A percentile compares a stretch with the other conserved stretches of the same genome.
Evolutionary conservation across 139 green algal genomes (phyloP).

Genomic region (Chlamydomonas urium): DNA sequence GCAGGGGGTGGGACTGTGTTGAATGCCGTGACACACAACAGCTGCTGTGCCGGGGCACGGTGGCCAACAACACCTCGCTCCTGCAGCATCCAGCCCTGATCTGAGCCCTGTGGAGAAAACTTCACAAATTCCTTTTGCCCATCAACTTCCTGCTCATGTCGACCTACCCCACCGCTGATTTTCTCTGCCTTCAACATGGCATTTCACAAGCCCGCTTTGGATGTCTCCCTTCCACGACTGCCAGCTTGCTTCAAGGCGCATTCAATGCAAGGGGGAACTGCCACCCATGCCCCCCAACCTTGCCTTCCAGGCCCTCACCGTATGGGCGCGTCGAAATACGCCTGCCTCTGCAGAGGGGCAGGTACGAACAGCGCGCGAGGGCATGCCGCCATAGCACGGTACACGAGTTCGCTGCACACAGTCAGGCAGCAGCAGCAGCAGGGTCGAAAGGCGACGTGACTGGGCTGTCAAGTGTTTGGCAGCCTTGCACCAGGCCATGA

Average conservation of each 20-base stretch:
- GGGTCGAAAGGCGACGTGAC: too few species aligned
- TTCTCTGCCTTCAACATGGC: background rate
- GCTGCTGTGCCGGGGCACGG: too few species aligned
- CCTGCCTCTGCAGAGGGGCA: conserved; percentile 40
- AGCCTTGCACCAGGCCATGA: too few species aligned
- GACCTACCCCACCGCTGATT: too few species aligned
- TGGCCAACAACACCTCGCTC: background rate
- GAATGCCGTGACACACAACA: too few species aligned
- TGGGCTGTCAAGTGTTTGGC: too few species aligned
- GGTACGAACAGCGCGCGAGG: conserved; percentile 62
- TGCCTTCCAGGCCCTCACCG: background rate
- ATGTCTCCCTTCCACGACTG: too few species aligned
- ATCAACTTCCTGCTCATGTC: background rate
- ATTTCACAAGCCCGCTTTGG: background rate
- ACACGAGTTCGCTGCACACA: too few species aligned
- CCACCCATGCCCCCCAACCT: background rate
- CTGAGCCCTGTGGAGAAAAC: background rate
- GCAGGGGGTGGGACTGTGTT: background rate
- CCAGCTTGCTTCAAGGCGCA: background rate
- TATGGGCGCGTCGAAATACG: conserved; percentile 63
- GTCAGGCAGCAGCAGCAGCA: too few species aligned
- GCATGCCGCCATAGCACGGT: conserved; percentile 48
- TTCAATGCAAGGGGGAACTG: background rate
- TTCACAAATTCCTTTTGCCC: background rate
- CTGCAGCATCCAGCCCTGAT: background rate